Conservation (phyloP, 495 filamentous ascomycete genomes). For the Clavariopsis aquatica region DNA sequence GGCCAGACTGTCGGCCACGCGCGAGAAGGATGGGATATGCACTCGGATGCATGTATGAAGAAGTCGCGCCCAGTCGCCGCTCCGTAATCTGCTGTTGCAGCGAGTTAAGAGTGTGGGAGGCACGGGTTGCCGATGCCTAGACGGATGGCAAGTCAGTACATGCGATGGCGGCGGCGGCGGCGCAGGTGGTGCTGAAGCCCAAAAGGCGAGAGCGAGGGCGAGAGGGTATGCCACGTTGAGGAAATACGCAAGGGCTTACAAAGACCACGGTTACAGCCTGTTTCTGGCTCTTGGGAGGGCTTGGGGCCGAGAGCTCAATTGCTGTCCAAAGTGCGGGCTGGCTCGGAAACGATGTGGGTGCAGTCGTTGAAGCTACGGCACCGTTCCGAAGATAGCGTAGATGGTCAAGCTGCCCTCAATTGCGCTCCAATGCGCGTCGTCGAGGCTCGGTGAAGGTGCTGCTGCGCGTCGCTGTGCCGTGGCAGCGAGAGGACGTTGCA, state of each 20-base stretch:
- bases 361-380: no score
- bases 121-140: neutral
- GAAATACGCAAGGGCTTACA: slow-evolving; percentile 17
- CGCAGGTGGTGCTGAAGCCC: neutral
- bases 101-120: slow-evolving; percentile 1
- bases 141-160: neutral
- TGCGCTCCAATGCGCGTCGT: slow-evolving; percentile 18
- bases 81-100: slow-evolving; percentile 38
- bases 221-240: neutral
- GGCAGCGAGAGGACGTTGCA: neutral
- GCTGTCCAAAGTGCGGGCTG: neutral
- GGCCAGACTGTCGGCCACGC: slow-evolving; percentile 13
- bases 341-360: slow-evolving; percentile 5
- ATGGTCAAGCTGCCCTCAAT: slow-evolving; percentile 6
- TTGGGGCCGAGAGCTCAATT: slow-evolving; percentile 12
- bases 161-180: neutral
- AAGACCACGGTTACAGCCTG: neutral
- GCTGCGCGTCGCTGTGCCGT: neutral
- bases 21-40: slow-evolving; percentile 16
- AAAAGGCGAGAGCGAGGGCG: neutral
- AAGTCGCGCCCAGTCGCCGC: slow-evolving; percentile 58
- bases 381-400: neutral
- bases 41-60: slow-evolving; percentile 50
- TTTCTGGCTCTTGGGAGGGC: slow-evolving; percentile 6
- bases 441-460: neutral